Conservation (phyloP, 139 green algal genomes). For the Astrephomene gubernaculifera region DNA sequence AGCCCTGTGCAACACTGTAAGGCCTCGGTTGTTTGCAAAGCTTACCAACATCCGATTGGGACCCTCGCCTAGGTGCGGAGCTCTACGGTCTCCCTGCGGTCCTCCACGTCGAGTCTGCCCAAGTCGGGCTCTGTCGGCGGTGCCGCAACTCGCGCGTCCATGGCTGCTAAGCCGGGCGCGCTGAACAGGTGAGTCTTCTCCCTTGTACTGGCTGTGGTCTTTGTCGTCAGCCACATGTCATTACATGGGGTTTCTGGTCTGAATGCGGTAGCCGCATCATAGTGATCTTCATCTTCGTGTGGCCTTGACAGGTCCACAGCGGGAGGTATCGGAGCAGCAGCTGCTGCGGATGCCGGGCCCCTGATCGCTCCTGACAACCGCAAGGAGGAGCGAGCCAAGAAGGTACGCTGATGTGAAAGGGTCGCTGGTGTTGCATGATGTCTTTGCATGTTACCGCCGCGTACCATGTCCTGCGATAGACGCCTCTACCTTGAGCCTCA, state of each 20-base stretch:
- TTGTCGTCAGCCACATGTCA: no score
- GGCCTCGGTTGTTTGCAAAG: no score
- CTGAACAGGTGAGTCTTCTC: conserved; percentile 14
- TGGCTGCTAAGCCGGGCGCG: background rate
- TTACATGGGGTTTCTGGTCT: no score
- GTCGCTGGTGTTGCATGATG: no score
- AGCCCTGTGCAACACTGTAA: no score
- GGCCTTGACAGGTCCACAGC: background rate
- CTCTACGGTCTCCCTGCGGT: conserved; percentile 11
- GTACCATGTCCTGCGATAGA: no score
- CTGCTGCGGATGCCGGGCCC: conserved; percentile 38
- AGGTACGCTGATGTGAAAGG: conserved; percentile 53
- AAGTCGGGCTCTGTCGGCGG: background rate
- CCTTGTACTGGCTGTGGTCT: no score
- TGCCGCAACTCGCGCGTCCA: background rate
- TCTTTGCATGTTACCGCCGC: background rate
- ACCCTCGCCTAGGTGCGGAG: background rate
- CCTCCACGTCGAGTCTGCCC: conserved; percentile 5
- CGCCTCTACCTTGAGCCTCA: no score
- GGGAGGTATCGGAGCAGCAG: background rate
- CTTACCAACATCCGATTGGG: no score
- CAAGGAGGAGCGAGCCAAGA: conserved; percentile 77
- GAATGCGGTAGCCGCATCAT: no score
- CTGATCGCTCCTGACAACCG: conserved; percentile 67
- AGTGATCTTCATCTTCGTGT: no score